These are phyloP conservation scores for Apophysomyces sp. DNA, from an alignment of 371 early-diverging fungal species.

Conservation along the genomic window DNA sequence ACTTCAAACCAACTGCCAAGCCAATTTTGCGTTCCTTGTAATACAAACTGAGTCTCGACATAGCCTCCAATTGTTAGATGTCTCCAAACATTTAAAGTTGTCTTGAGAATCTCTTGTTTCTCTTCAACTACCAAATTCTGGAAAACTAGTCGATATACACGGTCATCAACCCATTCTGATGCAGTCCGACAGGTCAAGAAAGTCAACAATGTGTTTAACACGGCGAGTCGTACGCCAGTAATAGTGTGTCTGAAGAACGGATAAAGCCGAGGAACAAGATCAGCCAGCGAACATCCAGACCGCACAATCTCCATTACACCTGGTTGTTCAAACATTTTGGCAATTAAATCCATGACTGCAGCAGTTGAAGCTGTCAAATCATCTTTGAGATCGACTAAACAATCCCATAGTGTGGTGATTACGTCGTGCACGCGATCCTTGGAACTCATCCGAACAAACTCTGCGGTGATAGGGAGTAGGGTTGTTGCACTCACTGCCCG, in stretches of 20 bases:
- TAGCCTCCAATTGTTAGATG: constrained; percentile 44
- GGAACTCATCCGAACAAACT: constrained; percentile 65
- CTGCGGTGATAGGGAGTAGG: constrained; percentile 83
- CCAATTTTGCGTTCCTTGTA: constrained; percentile 46
- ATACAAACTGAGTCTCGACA: constrained; percentile 31
- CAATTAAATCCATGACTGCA: constrained; percentile 91
- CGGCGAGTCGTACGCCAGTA: constrained; percentile 83
- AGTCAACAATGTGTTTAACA: constrained; percentile 77
- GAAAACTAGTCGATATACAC: constrained; percentile 76
- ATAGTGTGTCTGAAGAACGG: constrained; percentile 95
- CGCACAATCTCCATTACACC: constrained; percentile 62
- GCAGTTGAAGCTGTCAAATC: constrained; percentile 93
- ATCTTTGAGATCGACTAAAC: constrained; percentile 79
- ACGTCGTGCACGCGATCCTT: constrained; percentile 69
- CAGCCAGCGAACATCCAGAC: constrained; percentile 50
- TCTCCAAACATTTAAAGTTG: constrained; percentile 74
- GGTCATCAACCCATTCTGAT: constrained; percentile 76
- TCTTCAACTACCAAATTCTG: constrained; percentile 94
- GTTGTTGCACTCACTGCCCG: constrained; percentile 91
- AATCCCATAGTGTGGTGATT: constrained; percentile 83
- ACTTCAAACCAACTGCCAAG: constrained; percentile 55
- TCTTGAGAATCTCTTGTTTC: constrained; percentile 62
- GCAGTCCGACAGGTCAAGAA: constrained; percentile 70
- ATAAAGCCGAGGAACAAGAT: constrained; percentile 82
- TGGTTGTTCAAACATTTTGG: constrained; percentile 73